These are phyloP conservation scores for Gossypium anomalum DNA, from an alignment of 345 rosid species.

Conservation along the genomic window DNA sequence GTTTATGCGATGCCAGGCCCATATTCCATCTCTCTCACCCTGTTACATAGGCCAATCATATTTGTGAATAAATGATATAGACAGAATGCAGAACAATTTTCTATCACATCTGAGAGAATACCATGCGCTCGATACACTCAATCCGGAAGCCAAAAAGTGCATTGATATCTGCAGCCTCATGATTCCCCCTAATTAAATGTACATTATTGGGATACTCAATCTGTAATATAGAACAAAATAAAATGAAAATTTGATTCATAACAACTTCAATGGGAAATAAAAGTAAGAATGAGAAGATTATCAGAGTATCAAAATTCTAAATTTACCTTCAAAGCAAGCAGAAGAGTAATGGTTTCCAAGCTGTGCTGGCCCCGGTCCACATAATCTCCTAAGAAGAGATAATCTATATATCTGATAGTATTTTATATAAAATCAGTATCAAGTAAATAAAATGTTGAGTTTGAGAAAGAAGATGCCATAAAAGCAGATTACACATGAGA, in stretches of 20 bases:
- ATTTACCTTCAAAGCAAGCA: not conserved
- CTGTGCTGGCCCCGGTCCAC: slow-evolving; percentile 8
- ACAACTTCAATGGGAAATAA: not conserved
- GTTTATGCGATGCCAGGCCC: not conserved
- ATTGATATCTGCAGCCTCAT: slow-evolving; percentile 4
- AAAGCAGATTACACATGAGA: not conserved
- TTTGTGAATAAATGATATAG: not conserved
- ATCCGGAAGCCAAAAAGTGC: slow-evolving; percentile 10
- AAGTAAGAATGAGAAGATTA: not conserved
- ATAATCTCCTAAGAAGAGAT: slow-evolving; percentile 6
- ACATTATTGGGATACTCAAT: not conserved
- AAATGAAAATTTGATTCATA: not conserved
- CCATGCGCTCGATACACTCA: slow-evolving; percentile 1
- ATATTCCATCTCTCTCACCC: slow-evolving; percentile 4
- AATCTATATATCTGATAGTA: slow-evolving; percentile 1
- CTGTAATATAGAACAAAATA: not conserved
- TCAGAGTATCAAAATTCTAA: not conserved
- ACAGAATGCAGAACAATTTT: not conserved
- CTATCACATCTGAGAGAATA: not conserved
- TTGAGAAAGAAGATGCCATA: not conserved
- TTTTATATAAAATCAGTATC: slow-evolving; percentile 23
- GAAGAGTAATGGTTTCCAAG: slow-evolving; percentile 1
- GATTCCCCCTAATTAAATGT: slow-evolving; percentile 1
- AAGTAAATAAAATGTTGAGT: not conserved
- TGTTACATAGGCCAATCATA: not conserved